A percentile compares a stretch with the other conserved stretches of the same genome.
phyloP scores from a whole-genome alignment of 2,329 filamentous ascomycete species.

The Penicillium sp. region DNA sequence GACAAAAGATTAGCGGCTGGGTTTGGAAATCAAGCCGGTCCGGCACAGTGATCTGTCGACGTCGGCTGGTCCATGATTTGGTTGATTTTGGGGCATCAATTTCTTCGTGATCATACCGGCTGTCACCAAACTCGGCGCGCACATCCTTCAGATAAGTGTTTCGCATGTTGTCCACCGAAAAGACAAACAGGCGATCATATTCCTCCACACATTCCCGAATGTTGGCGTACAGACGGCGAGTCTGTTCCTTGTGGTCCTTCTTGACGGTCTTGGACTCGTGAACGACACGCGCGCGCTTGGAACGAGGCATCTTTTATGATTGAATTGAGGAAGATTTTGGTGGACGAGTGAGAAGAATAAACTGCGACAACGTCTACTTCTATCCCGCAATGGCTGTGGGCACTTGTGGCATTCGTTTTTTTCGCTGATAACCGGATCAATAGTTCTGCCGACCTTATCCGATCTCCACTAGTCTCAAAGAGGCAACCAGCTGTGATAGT shows the following conservation, averaged over 20 bases:
- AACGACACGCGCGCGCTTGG: constrained; percentile 83
- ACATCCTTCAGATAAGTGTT: constrained; percentile 94
- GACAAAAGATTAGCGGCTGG: not conserved
- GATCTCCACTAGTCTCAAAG: constrained; percentile 25
- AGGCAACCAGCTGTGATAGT: constrained; percentile 28
- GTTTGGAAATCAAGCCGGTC: not conserved
- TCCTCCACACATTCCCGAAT: constrained; percentile 78
- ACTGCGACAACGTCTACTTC: constrained; percentile 12
- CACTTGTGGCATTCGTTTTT: constrained; percentile 25
- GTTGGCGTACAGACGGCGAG: constrained; percentile 79
- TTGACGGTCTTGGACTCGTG: constrained; percentile 88
- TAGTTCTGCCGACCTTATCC: constrained; percentile 35
- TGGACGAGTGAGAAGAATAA: not conserved
- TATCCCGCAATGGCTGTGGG: constrained; percentile 16
- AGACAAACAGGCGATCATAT: constrained; percentile 89
- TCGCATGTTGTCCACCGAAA: constrained; percentile 93
- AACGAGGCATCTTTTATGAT: constrained; percentile 73
- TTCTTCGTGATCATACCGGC: constrained; percentile 55
- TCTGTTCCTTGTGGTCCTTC: constrained; percentile 84
- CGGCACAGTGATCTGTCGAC: not conserved
- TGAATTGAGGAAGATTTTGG: not conserved
- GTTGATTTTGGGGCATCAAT: not conserved
- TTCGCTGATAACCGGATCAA: constrained; percentile 36
- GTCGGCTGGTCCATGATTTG: not conserved
- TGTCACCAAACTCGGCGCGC: constrained; percentile 74